Percentiles rank a stretch among this genome's conserved stretches.
Conservation (phyloP, 2,329 filamentous ascomycete genomes). For the Chlorencoelia australis region DNA sequence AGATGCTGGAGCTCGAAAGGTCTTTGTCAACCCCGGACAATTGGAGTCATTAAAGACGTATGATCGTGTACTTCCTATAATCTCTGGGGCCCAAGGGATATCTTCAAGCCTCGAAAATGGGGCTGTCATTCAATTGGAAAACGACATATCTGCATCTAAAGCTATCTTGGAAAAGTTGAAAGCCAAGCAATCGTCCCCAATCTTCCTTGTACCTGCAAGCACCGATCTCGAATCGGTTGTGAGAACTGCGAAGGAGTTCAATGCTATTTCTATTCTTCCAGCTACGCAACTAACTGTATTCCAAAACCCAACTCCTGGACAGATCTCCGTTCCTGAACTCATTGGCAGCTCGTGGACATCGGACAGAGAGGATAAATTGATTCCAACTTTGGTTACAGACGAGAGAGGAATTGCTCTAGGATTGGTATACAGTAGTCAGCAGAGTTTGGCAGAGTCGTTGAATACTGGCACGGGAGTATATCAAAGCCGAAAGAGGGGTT, state of each 20-base stretch:
- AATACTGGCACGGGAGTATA: slow-evolving; percentile 75
- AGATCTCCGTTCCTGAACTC: slow-evolving; percentile 59
- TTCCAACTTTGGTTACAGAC: slow-evolving; percentile 86
- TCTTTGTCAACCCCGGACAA: slow-evolving; percentile 68
- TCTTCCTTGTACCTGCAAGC: slow-evolving; percentile 19
- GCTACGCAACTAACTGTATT: slow-evolving; percentile 59
- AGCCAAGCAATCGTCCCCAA: slow-evolving; percentile 21
- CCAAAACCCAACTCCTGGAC: slow-evolving; percentile 45
- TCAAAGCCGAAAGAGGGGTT: slow-evolving; percentile 85
- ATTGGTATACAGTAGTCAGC: slow-evolving; percentile 86
- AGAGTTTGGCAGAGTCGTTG: slow-evolving; percentile 80
- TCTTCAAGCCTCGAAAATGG: slow-evolving; percentile 23
- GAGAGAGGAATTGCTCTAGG: slow-evolving; percentile 77
- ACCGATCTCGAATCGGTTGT: slow-evolving; percentile 14
- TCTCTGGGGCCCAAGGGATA: slow-evolving; percentile 5
- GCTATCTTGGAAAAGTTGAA: slow-evolving; percentile 16
- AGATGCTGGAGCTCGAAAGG: slow-evolving; percentile 73
- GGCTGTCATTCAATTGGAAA: slow-evolving; percentile 17
- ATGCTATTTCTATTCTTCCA: slow-evolving; percentile 63
- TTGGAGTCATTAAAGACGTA: slow-evolving; percentile 48
- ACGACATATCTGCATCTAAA: slow-evolving; percentile 34
- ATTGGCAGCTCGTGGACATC: slow-evolving; percentile 68
- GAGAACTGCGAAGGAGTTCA: slow-evolving; percentile 16
- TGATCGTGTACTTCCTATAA: slow-evolving; percentile 43
- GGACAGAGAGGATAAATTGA: slow-evolving; percentile 73